Evolutionary conservation across 768 basidiomycete species (phyloP), one percentile per base, ranked within the genome.

Genomic region (Obba rivulosa): DNA sequence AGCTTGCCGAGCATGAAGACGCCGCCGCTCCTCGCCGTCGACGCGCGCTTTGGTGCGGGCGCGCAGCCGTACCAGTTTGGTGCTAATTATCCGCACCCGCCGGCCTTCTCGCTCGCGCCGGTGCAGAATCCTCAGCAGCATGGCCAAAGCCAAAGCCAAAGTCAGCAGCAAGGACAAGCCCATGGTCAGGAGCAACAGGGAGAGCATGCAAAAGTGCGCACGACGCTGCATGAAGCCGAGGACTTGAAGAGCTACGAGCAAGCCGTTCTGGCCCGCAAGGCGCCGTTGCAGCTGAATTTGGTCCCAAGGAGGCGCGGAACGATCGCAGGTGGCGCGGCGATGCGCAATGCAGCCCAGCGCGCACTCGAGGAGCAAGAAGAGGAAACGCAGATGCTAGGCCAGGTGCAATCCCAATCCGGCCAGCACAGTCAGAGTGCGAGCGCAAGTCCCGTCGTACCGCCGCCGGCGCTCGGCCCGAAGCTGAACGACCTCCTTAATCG

Each of bases 231-330:
- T 65, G 62, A 69, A 34, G 59, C 70, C 37, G 87, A 90, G 13
- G 87, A 89, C 56, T 54, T 90, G 52, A 69, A 75, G 50, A 77
- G 78, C 48, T 90, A 90, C 49, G 83, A 87, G 59, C 84, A 83
- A 36, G 87, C 87, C 3, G 80, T 89, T 14, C 64, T 87, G 45
- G 85, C 87, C 25, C 71, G 84, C 44, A 81, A 76, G 59, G 72
- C 84, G 18, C 77, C 82, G 1, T 74, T 77, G 48, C 75, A 70
- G 49, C 62, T 87, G 35, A 83, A 76, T 54, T 64, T 86, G 22
- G 71, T 74, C 11, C 75, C 78, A 41, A 71, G 69, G 22, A 53
- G 64, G 16, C 57, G 63, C 35, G 57, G 59, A 3, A 58, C 57
- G 13, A 45, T 47, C 25, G 35, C 34, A 9, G 60, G 63, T 64